Evolutionary conservation across 768 basidiomycete genomes (phyloP).

Genomic region (Cyathus striatus): DNA sequence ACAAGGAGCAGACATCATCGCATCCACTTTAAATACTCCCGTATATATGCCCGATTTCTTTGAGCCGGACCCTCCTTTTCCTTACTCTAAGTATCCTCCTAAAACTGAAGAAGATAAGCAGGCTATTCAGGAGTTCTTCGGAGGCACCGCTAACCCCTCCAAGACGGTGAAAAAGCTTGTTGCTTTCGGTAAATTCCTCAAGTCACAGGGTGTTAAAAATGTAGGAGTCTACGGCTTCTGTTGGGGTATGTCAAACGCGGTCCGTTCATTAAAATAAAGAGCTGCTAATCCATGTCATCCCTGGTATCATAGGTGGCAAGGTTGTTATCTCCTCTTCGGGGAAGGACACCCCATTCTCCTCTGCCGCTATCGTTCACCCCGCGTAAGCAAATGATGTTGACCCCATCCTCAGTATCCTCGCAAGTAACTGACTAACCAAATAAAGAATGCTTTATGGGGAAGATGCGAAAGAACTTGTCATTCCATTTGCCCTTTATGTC

Average conservation of each 20-base stretch:
- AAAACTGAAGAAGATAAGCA: constrained; percentile 45
- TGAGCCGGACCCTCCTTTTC: constrained; percentile 45
- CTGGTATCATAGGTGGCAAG: constrained; percentile 36
- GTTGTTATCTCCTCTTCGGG: constrained; percentile 36
- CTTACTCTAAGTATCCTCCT: constrained; percentile 47
- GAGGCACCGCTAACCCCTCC: constrained; percentile 39
- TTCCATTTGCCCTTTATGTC: constrained; percentile 52
- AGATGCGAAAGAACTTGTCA: constrained; percentile 44
- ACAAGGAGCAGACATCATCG: constrained; percentile 62
- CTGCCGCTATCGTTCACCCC: constrained; percentile 50
- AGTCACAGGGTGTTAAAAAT: constrained; percentile 33
- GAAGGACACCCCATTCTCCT: constrained; percentile 37
- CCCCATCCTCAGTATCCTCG: not conserved
- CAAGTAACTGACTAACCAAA: not conserved
- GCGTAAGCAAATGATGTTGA: constrained; percentile 40
- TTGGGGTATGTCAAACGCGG: constrained; percentile 33
- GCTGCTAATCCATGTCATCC: too few relatives aligned
- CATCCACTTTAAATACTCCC: constrained; percentile 41
- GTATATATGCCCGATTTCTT: constrained; percentile 71
- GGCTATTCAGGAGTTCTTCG: constrained; percentile 55
- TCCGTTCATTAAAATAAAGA: not conserved
- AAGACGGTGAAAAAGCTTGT: constrained; percentile 33
- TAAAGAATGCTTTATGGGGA: constrained; percentile 43
- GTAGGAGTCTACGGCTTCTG: constrained; percentile 53
- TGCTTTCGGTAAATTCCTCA: constrained; percentile 35